These are phyloP conservation scores for Phytophthora agathidicida DNA, from an alignment of 352 stramenopile genomes.

Conservation along the genomic window DNA sequence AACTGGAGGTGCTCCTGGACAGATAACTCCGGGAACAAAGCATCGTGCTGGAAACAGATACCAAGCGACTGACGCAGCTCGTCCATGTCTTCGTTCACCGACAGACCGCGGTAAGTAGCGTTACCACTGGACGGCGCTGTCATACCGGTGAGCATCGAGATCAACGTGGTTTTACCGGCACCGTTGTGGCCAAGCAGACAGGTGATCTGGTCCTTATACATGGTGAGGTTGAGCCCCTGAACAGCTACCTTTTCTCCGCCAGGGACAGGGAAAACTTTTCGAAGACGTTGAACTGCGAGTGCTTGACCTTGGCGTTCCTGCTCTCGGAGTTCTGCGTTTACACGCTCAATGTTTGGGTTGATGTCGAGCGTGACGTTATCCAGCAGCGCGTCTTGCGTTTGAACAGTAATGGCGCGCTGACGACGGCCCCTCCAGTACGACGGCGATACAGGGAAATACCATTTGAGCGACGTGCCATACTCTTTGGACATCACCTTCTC, in stretches of 20 bases:
- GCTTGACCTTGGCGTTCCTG: conserved; percentile 40
- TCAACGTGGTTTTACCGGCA: conserved; percentile 88
- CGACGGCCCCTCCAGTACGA: conserved; percentile 38
- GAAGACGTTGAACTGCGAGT: conserved; percentile 42
- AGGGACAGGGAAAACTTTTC: conserved; percentile 65
- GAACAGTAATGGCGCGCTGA: background rate
- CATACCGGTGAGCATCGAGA: conserved; percentile 90
- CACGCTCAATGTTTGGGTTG: conserved; percentile 40
- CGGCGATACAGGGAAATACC: conserved; percentile 89
- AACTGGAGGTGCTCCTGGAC: conserved; percentile 69
- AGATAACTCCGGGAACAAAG: conserved; percentile 71
- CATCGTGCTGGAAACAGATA: conserved; percentile 83
- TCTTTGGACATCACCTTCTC: conserved; percentile 90
- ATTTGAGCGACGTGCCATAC: conserved; percentile 89
- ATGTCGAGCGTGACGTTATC: conserved; percentile 30
- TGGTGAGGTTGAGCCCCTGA: conserved; percentile 71
- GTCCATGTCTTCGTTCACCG: conserved; percentile 70
- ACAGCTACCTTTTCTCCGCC: conserved; percentile 81
- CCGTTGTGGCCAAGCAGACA: conserved; percentile 92
- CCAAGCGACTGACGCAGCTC: conserved; percentile 65
- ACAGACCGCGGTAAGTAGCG: conserved; percentile 69
- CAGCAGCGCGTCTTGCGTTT: conserved; percentile 21
- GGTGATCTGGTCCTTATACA: conserved; percentile 92
- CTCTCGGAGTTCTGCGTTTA: conserved; percentile 38
- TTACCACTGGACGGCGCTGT: conserved; percentile 53